A percentile compares a stretch with the other conserved stretches of the same genome.
Conservation (phyloP, 768 basidiomycete species). For the Termitomyces heimii region DNA sequence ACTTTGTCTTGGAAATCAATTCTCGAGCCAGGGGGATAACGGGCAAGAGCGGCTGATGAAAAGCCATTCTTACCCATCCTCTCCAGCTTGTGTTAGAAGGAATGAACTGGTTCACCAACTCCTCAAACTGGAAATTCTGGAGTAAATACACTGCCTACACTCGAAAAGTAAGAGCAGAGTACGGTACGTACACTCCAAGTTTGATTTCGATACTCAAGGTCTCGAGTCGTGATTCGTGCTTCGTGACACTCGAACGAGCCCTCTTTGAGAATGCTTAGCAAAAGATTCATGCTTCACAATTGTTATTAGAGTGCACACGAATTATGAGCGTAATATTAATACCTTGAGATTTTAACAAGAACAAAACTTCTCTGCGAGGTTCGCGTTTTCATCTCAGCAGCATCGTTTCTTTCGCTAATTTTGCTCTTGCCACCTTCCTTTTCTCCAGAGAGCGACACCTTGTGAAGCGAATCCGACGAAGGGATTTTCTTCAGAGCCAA, state of each 20-base stretch:
- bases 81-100: constrained; percentile 74
- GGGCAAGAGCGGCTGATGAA: constrained; percentile 73
- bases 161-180: not conserved
- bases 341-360: constrained; percentile 71
- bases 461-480: constrained; percentile 32
- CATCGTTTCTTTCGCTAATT: constrained; percentile 37
- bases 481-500: constrained; percentile 30
- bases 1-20: constrained; percentile 72
- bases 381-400: constrained; percentile 76
- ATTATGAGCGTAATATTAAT: not conserved
- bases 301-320: not conserved
- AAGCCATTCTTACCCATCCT: constrained; percentile 80
- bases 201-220: constrained; percentile 76
- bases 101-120: constrained; percentile 72
- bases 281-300: constrained; percentile 50
- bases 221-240: constrained; percentile 73
- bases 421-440: constrained; percentile 10
- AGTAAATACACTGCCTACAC: constrained; percentile 5
- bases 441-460: constrained; percentile 10
- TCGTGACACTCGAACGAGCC: constrained; percentile 82
- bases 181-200: constrained; percentile 65
- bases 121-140: constrained; percentile 54
- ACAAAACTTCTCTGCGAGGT: constrained; percentile 84
- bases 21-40: constrained; percentile 77
- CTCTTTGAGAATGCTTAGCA: constrained; percentile 75